Percentiles rank a stretch among this genome's conserved stretches.
These are phyloP conservation scores for Mrakia frigida DNA, from an alignment of 768 basidiomycete species.

Conservation along the genomic window DNA sequence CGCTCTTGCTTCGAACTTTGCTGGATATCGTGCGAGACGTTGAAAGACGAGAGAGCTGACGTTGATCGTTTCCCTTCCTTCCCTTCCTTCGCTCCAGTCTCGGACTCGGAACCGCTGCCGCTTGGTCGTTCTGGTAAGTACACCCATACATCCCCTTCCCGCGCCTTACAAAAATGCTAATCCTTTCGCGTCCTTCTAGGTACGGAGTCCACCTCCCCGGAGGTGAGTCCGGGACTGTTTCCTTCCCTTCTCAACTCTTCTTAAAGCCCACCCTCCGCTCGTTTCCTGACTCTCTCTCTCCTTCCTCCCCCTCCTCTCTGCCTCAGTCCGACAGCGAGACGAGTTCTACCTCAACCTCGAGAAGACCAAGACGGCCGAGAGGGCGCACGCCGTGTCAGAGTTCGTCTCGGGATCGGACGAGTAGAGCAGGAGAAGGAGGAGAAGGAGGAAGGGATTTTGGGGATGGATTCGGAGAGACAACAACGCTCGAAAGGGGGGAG, in stretches of 20 bases:
- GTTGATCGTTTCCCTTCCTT: background rate
- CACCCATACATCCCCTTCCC: conserved; percentile 1
- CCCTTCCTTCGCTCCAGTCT: conserved; percentile 42
- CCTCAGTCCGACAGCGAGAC: conserved; percentile 66
- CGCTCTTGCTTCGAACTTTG: background rate
- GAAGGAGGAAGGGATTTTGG: background rate
- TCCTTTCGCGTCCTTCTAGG: conserved; percentile 49
- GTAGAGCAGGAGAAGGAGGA: background rate
- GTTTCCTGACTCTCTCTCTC: conserved; percentile 18
- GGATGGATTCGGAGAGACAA: background rate
- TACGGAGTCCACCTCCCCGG: conserved; percentile 72
- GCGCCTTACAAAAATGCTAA: background rate
- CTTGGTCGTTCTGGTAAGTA: conserved; percentile 78
- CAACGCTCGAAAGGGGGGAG: background rate
- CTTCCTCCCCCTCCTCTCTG: conserved; percentile 22
- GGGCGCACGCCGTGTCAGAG: conserved; percentile 2
- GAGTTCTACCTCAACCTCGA: conserved; percentile 81
- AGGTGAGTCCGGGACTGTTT: conserved; percentile 54
- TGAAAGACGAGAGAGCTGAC: background rate
- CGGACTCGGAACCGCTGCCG: conserved; percentile 68
- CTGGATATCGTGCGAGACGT: background rate
- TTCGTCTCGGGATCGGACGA: conserved; percentile 6
- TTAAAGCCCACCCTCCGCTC: background rate
- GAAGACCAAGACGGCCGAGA: conserved; percentile 41
- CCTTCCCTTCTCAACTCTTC: background rate